Base-by-base conservation (phyloP, 495 filamentous ascomycete species). In the Penicillium cataractarum region DNA sequence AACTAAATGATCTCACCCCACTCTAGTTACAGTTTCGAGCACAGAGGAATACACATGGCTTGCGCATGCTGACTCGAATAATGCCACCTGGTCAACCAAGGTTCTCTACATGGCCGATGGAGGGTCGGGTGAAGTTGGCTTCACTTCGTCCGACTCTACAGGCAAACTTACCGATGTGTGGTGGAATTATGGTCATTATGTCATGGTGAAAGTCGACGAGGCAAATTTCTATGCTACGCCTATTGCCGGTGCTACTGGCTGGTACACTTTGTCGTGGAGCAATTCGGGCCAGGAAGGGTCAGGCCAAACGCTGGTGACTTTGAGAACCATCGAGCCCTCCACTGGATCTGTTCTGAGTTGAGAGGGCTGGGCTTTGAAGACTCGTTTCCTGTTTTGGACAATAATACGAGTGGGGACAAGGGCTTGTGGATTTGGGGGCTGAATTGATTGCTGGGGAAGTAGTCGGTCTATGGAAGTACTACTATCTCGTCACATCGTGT, bases 181-280 rank as follows among this genome's bases (percentile, higher is more conserved):
- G 60, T 63, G 63, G 26, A 32, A 52, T 4, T 66, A 69, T 12
- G 66, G 66, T 4, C 49, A 33, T 8, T 69, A 65, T 57, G 63
- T 69, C 9, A 53, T 66, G 33, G 54, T 52, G 33, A 65, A 49
- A 0, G 32, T 69, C 7, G 48, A 55, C 21, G 57, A 57, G 13
- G 63, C 57, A 26, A 66, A 39, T 21, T 69, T 69, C 15, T 69
- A 66, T 29, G 66, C 60, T 4, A 55, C 53, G 52, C 40, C 39
- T 6, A 26, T 52, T 17, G 42, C 56, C 7, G 62, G 19, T 21
- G 58, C 39, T 1, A 39, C 55, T 9, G 64, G 64, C 32, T 46
- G 54, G 42, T 66, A 66, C 22, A 57, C 51, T 12, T 24, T 63
- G 9, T 58, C 62, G 7, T 66, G 64, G 64, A 64, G 61, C 60